phyloP scores from a whole-genome alignment of 2,329 filamentous ascomycete species.

The Cordyceps javanica region DNA sequence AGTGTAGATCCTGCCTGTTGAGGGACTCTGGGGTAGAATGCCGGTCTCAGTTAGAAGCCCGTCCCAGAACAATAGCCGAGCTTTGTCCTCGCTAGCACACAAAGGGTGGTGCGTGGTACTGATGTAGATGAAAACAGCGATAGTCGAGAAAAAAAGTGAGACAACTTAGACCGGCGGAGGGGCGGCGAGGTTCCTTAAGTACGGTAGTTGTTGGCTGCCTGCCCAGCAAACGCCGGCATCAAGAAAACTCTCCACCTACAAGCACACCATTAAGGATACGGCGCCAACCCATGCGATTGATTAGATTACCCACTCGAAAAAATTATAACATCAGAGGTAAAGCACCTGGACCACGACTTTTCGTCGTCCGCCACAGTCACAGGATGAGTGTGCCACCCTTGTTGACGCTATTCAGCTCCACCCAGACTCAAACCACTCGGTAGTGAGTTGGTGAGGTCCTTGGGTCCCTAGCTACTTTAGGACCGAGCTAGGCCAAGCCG shows the following conservation, averaged over 20 bases:
- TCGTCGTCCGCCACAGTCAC: not conserved
- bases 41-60: not conserved
- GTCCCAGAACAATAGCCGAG: not conserved
- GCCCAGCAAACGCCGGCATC: not conserved
- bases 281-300: conserved; percentile 4
- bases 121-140: not conserved
- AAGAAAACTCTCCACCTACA: not conserved
- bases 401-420: not conserved
- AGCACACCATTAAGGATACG: not conserved
- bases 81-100: not conserved
- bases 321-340: not conserved
- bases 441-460: too few relatives aligned
- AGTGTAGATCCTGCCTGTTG: too few relatives aligned
- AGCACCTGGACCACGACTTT: conserved; percentile 1
- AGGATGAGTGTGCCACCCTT: too few relatives aligned
- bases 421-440: not conserved
- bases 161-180: not conserved
- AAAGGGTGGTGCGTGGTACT: not conserved
- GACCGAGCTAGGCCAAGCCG: not conserved
- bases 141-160: conserved; percentile 1
- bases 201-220: not conserved
- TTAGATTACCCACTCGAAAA: conserved; percentile 8
- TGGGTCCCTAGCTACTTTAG: too few relatives aligned
- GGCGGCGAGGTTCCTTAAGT: not conserved
- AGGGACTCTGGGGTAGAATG: too few relatives aligned